Evolutionary conservation across 169 alveolate genomes (phyloP).

Genomic region (Perkinsus marinus): DNA sequence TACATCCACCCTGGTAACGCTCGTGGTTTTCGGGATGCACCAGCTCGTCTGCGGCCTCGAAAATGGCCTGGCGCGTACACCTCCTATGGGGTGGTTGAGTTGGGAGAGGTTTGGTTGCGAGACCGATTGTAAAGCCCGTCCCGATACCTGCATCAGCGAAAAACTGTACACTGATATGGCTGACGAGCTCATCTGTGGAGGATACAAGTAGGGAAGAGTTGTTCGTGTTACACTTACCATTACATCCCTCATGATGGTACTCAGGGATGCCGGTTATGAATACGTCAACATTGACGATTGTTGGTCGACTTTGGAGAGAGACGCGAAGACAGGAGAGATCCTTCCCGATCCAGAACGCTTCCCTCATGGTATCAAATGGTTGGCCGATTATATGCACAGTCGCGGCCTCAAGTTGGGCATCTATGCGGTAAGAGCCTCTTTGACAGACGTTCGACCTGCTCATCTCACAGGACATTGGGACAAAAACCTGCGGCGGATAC

Average conservation of each 20-base stretch:
- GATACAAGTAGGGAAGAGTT: constrained; percentile 3
- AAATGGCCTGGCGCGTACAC: background rate
- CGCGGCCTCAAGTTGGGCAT: constrained; percentile 43
- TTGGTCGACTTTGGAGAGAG: constrained; percentile 35
- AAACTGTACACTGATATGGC: constrained; percentile 31
- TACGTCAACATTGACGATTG: constrained; percentile 62
- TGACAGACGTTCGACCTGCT: background rate
- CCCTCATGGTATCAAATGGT: constrained; percentile 48
- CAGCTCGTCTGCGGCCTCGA: background rate
- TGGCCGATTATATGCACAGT: constrained; percentile 40
- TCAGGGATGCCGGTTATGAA: constrained; percentile 42
- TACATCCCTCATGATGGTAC: background rate
- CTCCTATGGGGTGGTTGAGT: constrained; percentile 1
- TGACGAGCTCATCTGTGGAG: constrained; percentile 27
- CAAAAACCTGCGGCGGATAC: constrained; percentile 40
- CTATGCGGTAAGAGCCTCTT: constrained; percentile 18
- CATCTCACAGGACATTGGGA: constrained; percentile 41
- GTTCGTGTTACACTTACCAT: too few relatives aligned
- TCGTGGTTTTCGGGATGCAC: too few relatives aligned
- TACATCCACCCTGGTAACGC: too few relatives aligned
- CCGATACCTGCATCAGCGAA: constrained; percentile 33
- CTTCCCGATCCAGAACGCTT: constrained; percentile 37
- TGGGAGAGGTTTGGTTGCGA: constrained; percentile 14
- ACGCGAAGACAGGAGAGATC: constrained; percentile 36
- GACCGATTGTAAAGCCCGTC: constrained; percentile 11